These are phyloP conservation scores for Sclerotinia nivalis DNA, from an alignment of 2,329 filamentous ascomycete genomes.

Conservation along the genomic window DNA sequence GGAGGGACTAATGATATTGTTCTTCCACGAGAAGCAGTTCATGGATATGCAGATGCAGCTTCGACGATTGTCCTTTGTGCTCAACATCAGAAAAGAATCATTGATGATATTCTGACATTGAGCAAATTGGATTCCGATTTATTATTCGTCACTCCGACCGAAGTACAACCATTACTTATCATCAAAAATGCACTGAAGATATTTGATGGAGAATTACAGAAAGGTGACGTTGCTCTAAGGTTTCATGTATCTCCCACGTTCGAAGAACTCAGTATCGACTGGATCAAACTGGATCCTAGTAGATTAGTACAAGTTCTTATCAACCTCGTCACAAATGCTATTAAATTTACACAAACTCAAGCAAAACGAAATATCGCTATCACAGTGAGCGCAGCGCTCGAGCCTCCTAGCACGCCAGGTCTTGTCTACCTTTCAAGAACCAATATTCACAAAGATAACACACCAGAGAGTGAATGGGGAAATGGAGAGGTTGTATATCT, in stretches of 20 bases:
- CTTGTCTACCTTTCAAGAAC: slow-evolving; percentile 34
- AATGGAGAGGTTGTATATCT: slow-evolving; percentile 69
- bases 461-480: slow-evolving; percentile 57
- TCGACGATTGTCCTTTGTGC: slow-evolving; percentile 79
- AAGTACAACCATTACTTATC: slow-evolving; percentile 67
- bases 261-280: slow-evolving; percentile 58
- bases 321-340: slow-evolving; percentile 77
- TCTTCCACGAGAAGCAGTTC: slow-evolving; percentile 52
- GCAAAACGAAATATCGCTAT: slow-evolving; percentile 57
- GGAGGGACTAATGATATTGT: slow-evolving; percentile 69
- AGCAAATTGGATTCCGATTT: slow-evolving; percentile 72
- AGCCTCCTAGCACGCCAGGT: slow-evolving; percentile 18
- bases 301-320: slow-evolving; percentile 77
- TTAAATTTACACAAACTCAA: slow-evolving; percentile 75
- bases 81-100: slow-evolving; percentile 68
- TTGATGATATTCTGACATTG: slow-evolving; percentile 66
- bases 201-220: slow-evolving; percentile 73
- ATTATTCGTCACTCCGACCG: slow-evolving; percentile 68
- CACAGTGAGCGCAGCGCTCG: slow-evolving; percentile 33
- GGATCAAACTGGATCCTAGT: slow-evolving; percentile 69
- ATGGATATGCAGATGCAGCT: slow-evolving; percentile 68
- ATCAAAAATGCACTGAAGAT: slow-evolving; percentile 71
- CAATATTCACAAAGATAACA: slow-evolving; percentile 36
- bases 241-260: slow-evolving; percentile 66
- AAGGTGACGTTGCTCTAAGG: slow-evolving; percentile 65